Conservation (phyloP, 2,329 filamentous ascomycete species). For the Ascomycota sp. region DNA sequence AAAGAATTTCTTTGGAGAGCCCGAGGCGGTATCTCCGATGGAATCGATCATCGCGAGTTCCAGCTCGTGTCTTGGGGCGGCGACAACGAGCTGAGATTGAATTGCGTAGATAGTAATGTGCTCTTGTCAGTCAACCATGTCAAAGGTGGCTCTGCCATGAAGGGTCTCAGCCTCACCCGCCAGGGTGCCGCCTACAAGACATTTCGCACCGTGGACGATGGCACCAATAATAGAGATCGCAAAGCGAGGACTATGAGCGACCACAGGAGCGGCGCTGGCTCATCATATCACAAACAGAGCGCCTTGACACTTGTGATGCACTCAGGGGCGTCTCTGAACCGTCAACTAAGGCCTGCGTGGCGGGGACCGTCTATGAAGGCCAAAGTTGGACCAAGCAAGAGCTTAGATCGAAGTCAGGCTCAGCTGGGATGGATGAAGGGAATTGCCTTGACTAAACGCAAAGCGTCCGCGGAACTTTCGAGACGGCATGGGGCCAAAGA, state of each 20-base stretch:
- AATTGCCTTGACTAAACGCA: constrained; percentile 40
- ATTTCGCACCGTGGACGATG: constrained; percentile 52
- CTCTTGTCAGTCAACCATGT: constrained; percentile 52
- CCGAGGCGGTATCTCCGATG: constrained; percentile 44
- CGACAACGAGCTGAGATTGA: constrained; percentile 63
- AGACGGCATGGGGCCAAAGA: constrained; percentile 30
- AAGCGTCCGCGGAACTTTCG: constrained; percentile 17
- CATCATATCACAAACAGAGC: constrained; percentile 20
- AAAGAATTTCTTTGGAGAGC: constrained; percentile 86
- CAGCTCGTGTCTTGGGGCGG: constrained; percentile 86
- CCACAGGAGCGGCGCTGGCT: constrained; percentile 25
- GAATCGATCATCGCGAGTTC: constrained; percentile 73
- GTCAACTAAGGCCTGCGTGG: constrained; percentile 22
- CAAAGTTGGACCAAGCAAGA: constrained; percentile 20
- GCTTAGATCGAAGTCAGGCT: constrained; percentile 26
- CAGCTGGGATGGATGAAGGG: constrained; percentile 53
- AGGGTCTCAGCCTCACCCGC: constrained; percentile 54
- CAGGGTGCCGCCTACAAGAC: constrained; percentile 71
- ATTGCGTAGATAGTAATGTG: constrained; percentile 45
- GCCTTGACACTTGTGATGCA: constrained; percentile 23
- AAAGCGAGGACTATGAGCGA: constrained; percentile 42
- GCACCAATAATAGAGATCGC: constrained; percentile 33
- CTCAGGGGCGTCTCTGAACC: constrained; percentile 9
- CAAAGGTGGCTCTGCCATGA: constrained; percentile 44
- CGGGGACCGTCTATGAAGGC: constrained; percentile 39